A percentile compares a stretch with the other conserved stretches of the same genome.
These are phyloP conservation scores for Pseudogymnoascus verrucosus DNA, from an alignment of 2,329 filamentous ascomycete species.

Conservation along the genomic window DNA sequence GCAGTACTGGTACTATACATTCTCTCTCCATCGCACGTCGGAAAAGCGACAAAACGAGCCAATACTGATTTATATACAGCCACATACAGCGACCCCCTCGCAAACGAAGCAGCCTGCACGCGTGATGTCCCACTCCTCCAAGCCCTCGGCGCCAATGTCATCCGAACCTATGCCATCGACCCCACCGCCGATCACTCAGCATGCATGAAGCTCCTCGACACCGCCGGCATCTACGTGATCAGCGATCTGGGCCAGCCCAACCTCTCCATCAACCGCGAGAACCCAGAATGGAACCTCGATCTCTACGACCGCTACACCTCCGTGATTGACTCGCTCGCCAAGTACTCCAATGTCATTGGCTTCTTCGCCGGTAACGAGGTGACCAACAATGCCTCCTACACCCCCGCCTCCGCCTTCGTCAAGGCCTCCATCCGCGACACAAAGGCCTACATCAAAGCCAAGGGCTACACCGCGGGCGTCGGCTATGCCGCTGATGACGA, in stretches of 20 bases:
- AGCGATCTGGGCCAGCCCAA: conserved; percentile 77
- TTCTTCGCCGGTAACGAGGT: conserved; percentile 99
- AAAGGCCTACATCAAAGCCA: conserved; percentile 81
- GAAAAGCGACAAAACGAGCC: background rate
- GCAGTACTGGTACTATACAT: background rate
- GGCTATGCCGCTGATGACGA: conserved; percentile 96
- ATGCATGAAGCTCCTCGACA: conserved; percentile 76
- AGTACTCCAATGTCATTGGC: conserved; percentile 86
- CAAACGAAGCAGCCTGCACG: conserved; percentile 61
- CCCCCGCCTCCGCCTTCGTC: conserved; percentile 81
- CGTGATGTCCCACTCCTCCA: conserved; percentile 77
- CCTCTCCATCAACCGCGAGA: conserved; percentile 75
- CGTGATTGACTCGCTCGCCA: conserved; percentile 71
- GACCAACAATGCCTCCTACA: conserved; percentile 80
- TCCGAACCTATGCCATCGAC: conserved; percentile 89
- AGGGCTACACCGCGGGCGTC: conserved; percentile 70
- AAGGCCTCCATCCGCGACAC: conserved; percentile 94
- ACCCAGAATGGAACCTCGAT: conserved; percentile 67
- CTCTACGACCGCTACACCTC: conserved; percentile 74
- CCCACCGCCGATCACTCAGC: conserved; percentile 65
- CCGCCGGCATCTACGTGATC: conserved; percentile 89
- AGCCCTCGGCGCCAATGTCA: conserved; percentile 77
- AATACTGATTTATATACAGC: conserved; percentile 16
- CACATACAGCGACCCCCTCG: conserved; percentile 73
- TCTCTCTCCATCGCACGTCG: conserved; percentile 15